These are phyloP conservation scores for Blastobotrys parvus DNA, from an alignment of 805 yeast species.

Conservation along the genomic window DNA sequence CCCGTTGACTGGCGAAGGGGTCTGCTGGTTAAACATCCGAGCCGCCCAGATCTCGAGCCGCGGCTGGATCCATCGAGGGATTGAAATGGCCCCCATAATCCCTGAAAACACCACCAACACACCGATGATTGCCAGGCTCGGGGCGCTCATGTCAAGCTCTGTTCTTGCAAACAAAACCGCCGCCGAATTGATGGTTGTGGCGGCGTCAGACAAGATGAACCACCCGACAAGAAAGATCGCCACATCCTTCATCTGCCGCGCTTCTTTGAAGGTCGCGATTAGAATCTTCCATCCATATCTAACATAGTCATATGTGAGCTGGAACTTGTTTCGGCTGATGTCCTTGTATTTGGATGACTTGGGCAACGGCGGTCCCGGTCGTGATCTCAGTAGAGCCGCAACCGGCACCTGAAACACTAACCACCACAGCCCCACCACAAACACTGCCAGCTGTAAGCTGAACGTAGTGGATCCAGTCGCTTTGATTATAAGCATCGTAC, in stretches of 20 bases:
- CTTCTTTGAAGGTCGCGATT: constrained; percentile 47
- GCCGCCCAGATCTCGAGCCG: constrained; percentile 22
- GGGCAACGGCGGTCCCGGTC: constrained; percentile 34
- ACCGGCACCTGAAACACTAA: constrained; percentile 59
- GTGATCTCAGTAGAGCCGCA: constrained; percentile 36
- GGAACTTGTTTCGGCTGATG: constrained; percentile 1
- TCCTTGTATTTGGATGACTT: constrained; percentile 3
- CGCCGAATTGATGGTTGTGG: constrained; percentile 72
- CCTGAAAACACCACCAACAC: constrained; percentile 60
- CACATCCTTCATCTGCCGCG: constrained; percentile 54
- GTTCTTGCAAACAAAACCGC: constrained; percentile 70
- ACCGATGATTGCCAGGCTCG: constrained; percentile 57
- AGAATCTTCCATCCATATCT: constrained; percentile 58
- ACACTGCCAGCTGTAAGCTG: constrained; percentile 51
- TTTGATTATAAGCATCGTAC: constrained; percentile 44
- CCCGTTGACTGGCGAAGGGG: constrained; percentile 35
- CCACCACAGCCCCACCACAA: constrained; percentile 74
- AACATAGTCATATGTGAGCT: constrained; percentile 30
- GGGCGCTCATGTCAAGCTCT: constrained; percentile 59
- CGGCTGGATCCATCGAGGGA: constrained; percentile 37
- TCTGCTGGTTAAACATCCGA: constrained; percentile 1
- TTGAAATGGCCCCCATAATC: constrained; percentile 52
- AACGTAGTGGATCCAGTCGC: constrained; percentile 31
- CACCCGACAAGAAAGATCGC: constrained; percentile 60
- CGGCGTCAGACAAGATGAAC: constrained; percentile 68